Evolutionary conservation across 495 filamentous ascomycete genomes (phyloP), one percentile per base, ranked within the genome.

Genomic region (Neurospora tetraspora): DNA sequence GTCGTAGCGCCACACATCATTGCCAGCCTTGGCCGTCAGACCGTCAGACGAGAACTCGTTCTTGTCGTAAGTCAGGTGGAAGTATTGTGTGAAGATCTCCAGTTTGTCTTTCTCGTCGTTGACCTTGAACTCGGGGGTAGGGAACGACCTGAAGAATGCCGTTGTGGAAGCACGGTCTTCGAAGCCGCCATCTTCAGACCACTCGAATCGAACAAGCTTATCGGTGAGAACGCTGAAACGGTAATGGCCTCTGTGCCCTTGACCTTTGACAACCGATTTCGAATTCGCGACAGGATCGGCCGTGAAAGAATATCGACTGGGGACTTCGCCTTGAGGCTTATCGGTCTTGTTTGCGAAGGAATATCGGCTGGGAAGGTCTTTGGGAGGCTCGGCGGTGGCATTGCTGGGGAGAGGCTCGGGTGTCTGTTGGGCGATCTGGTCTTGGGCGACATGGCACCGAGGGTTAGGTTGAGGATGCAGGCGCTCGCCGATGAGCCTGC

Each of bases 131-230:
- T 83, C 75, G 0, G 88, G 88, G 0, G 82, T 80, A 16, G 85
- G 79, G 40, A 87, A 81, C 3, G 77, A 40, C 10, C 88, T 82
- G 72, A 86, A 83, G 69, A 88, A 80, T 31, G 88, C 88, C 71
- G 89, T 82, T n/a, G 83, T 85, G 7, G 86, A 88, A 7, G 83
- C 84, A 27, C 87, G 84, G 77, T 90, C 87, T 75, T 90, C 88
- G 72, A 90, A 90, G 8, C 74, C 76, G 70, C 82, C 77, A 70
- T 90, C 88, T 14, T 79, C 74, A 2, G 88, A 87, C 85, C 86
- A 90, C 79, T 90, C 88, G 72, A 82, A 89, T 27, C 88, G 85
- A 23, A 90, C 39, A 1, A 89, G 76, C 20, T 82, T 77, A 34
- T 86, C 83, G 4, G 83, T 84, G 36, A 90, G 80, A 20, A 90